Base-by-base conservation (phyloP, 176 grass and related monocot species). In the Poa pratensis region DNA sequence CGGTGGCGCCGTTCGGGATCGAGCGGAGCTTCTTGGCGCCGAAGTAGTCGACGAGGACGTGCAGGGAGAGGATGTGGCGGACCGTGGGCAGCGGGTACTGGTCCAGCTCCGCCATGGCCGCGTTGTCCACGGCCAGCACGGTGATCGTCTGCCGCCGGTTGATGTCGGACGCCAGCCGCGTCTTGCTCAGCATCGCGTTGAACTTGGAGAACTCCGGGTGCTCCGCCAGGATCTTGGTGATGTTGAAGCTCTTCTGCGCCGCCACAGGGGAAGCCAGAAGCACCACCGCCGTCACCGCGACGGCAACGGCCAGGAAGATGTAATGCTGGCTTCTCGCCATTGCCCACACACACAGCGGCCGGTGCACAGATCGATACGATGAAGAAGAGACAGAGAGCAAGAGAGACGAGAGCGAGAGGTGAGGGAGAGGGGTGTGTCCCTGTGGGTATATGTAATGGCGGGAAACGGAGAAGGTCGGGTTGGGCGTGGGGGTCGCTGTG, bases 141-240 rank as follows among this genome's bases (percentile, higher is more conserved):
- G 96, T 98, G 90, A 98, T 98, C 15, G 96, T 98, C 73, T 86
- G 89, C 20, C 93, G 91, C n/a, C 93, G 93, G 89, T 98, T 98
- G 74, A 98, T 98, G 83, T 95, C 96, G 89, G 30, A 54, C 3
- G 96, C 85, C 3, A 98, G 93, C 4, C 80, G 83, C n/a, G 93
- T 98, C 57, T 65, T 80, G 26, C 49, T 87, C 63, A 98, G 87
- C 87, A 92, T 90, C 49, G 90, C 87, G 91, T 94, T 98, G 93
- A 98, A 98, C 34, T 86, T 61, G 2, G 93, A 90, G 88, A 92
- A 95, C 81, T 94, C 81, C 66, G 94, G 90, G 51, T 98, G 90
- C 37, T 69, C 73, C 20, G 80, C 93, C 18, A 98, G 88, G 32
- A 98, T 87, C 75, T 94, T 93, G 35, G 96, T 98, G 57, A 98